A percentile compares a stretch with the other conserved stretches of the same genome.
These are phyloP conservation scores for Auxenochlorella pyrenoidosa DNA, from an alignment of 139 green algal genomes.

Conservation along the genomic window DNA sequence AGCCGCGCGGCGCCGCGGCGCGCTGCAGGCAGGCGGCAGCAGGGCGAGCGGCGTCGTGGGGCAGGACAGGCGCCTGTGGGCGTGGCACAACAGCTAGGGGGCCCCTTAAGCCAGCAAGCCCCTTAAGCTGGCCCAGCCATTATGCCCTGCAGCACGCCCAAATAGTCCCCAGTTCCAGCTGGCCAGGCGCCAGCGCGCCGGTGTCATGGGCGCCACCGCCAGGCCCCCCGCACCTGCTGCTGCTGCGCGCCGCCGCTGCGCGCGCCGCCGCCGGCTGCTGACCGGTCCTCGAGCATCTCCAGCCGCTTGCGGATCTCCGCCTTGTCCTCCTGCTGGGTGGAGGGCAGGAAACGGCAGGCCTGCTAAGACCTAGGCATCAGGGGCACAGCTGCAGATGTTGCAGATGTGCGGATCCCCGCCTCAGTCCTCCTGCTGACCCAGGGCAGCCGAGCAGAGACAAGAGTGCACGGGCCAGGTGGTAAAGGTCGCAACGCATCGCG, in stretches of 20 bases:
- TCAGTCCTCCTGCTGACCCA: no score
- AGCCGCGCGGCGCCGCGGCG: constrained; percentile 18
- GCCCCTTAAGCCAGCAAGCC: neutral
- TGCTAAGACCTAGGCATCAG: no score
- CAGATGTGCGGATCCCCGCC: no score
- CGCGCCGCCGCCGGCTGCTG: constrained; percentile 5
- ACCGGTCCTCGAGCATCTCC: constrained; percentile 40
- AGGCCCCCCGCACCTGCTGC: constrained; percentile 1
- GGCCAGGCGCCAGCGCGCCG: neutral
- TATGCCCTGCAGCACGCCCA: no score
- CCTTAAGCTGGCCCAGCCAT: neutral
- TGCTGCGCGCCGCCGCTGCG: neutral
- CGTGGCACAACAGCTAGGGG: neutral
- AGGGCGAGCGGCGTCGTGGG: neutral
- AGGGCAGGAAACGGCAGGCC: no score
- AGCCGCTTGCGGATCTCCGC: constrained; percentile 52
- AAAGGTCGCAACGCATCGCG: no score
- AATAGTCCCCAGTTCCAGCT: no score
- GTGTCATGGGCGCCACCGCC: neutral
- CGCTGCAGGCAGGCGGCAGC: neutral
- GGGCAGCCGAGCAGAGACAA: no score
- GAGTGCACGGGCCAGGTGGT: no score
- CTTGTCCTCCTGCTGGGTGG: constrained; percentile 40
- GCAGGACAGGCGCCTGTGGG: no score
- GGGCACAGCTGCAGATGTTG: no score